Evolutionary conservation across 495 filamentous ascomycete species (phyloP), one percentile per base, ranked within the genome.

Genomic region (Aspergillus steynii): DNA sequence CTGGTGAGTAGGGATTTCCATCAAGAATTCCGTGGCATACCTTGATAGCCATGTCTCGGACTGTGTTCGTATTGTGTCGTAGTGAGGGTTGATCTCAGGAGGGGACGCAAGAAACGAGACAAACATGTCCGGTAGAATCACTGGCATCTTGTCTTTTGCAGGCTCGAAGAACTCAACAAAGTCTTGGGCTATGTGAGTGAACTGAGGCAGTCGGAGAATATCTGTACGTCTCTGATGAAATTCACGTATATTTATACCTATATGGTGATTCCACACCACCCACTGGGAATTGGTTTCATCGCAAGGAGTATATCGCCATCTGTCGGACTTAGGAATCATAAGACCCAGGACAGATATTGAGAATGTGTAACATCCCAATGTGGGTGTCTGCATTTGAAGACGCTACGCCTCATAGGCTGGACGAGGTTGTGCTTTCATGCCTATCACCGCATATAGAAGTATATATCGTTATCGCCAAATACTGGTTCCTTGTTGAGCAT

Each of bases 101-200:
- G 42, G 42, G 42, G 42, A 8, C 8, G 42, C 42, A 46, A 46
- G 42, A 46, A 46, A 46, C 42, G 42, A 46, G 42, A 46, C 42
- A 46, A 46, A 46, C 42, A 46, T 46, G 42, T 46, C 42, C 42
- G 42, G 42, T 15, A 46, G 42, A 46, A 46, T 46, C 42, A 46
- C 42, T 46, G 42, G 8, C 42, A 46, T 46, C 15, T 15, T 46
- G 8, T 46, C 42, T 46, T 46, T 46, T 46, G 8, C 42, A 46
- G 42, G 8, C 15, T 46, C 42, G 42, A 46, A 1, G 8, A 15
- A 46, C 20, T 46, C 42, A 46, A 15, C 42, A 46, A 15, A 46
- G 8, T 46, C 42, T 46, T 46, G 8, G 42, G 15, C 42, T 46
- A 46, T 46, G 42, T 46, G 42, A 46, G 15, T 46, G 8, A 46